Base-by-base conservation (phyloP, 768 basidiomycete species). In the Boletus insuetus region DNA sequence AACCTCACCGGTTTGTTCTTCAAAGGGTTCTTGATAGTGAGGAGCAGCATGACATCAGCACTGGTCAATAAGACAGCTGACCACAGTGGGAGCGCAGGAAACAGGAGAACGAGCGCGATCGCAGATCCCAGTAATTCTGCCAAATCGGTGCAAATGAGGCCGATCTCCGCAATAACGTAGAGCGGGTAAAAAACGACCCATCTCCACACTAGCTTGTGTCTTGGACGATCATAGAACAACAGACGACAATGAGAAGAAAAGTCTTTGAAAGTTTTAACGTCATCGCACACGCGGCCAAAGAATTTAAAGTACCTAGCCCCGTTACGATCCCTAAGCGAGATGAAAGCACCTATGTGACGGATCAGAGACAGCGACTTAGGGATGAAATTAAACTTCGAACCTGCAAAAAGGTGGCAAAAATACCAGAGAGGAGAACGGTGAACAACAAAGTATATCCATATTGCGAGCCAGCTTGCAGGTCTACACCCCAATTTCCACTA, bases 401-500 rank as follows among this genome's bases (percentile, higher is more conserved):
- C 81, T 97, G 95, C 16, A 94, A 77, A 58, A 90, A 84, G 3
- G 89, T 86, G 16, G 91, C 94, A 52, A 91, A 85, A 9, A 95
- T 59, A 11, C 93, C 93, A 2, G 94, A 77, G 19, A 97, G 68
- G 7, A 97, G 79, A 12, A 98, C 86, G 16, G 91, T 78, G 71
- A 96, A 95, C 31, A 98, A 80, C 14, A 95, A 77, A 56, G 81
- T 82, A 72, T 96, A 97, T 1, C 95, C 94, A 67, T 81, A 95
- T 53, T 85, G 69, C 19, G 89, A 88, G 11, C 93, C 93, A 1
- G 93, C 93, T 70, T 91, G 87, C 9, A 95, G 75, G 73, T 94
- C 93, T 16, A 94, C 92, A 17, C 87, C 84, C 93, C 92, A 94
- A 65, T 94, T 95, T 29, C 92, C 90, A 19, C 86, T 87, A 51